Percentiles rank a stretch among this genome's conserved stretches.
These are phyloP conservation scores for Cokeromyces recurvatus DNA, from an alignment of 371 early-diverging fungal genomes.

Conservation along the genomic window DNA sequence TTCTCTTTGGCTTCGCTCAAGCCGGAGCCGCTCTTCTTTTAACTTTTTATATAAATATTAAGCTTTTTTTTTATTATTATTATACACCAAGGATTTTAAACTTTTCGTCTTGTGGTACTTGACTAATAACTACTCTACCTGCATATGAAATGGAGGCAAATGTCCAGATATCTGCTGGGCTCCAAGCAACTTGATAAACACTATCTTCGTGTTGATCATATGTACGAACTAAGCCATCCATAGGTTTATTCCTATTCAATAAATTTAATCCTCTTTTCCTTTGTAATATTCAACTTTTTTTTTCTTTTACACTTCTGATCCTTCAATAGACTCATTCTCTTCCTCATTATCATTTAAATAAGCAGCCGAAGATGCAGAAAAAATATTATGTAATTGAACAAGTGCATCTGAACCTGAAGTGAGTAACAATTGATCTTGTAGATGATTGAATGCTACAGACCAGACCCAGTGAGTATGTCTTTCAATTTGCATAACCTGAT, in stretches of 20 bases:
- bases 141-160: slow-evolving; percentile 93
- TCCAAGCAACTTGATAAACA: slow-evolving; percentile 89
- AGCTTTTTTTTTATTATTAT: slow-evolving; percentile 46
- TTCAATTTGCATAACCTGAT: slow-evolving; percentile 56
- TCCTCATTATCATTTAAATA: slow-evolving; percentile 38
- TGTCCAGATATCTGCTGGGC: slow-evolving; percentile 86
- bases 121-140: slow-evolving; percentile 84
- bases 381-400: slow-evolving; percentile 79
- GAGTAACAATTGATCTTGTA: slow-evolving; percentile 87
- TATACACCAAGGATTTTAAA: slow-evolving; percentile 76
- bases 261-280: no score
- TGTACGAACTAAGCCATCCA: slow-evolving; percentile 77
- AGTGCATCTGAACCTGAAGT: slow-evolving; percentile 79
- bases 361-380: slow-evolving; percentile 79
- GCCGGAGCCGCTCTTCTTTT: slow-evolving; percentile 33
- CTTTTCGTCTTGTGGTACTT: slow-evolving; percentile 84
- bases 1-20: slow-evolving; percentile 44
- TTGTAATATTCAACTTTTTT: no score
- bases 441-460: slow-evolving; percentile 77
- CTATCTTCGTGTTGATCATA: slow-evolving; percentile 93
- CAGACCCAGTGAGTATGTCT: slow-evolving; percentile 90
- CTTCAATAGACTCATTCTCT: slow-evolving; percentile 2
- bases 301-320: background rate
- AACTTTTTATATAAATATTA: no score
- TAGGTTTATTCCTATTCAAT: slow-evolving; percentile 55